These are phyloP conservation scores for Phialophora macrospora DNA, from an alignment of 2,329 filamentous ascomycete species.

Conservation along the genomic window DNA sequence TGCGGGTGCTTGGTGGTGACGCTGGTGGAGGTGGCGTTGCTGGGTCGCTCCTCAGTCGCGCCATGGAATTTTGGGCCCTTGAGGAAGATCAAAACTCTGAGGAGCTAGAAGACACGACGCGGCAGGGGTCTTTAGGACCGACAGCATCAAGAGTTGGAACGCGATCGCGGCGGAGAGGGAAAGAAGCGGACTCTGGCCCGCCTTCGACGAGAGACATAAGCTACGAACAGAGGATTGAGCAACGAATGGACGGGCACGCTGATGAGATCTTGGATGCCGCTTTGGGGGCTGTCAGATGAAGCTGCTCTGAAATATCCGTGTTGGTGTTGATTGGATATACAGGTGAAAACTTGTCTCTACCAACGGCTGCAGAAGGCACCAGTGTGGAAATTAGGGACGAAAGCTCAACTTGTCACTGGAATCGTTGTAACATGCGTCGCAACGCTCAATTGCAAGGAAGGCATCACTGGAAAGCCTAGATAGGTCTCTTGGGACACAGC, in stretches of 20 bases:
- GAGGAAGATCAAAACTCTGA: conserved; percentile 44
- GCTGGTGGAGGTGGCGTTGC: conserved; percentile 55
- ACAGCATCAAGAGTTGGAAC: conserved; percentile 6
- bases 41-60: conserved; percentile 51
- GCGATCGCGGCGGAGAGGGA: conserved; percentile 26
- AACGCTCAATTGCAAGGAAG: neutral
- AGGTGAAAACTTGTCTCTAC: neutral
- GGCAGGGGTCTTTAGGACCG: conserved; percentile 13
- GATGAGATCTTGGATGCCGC: conserved; percentile 49
- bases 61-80: conserved; percentile 53
- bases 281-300: conserved; percentile 37
- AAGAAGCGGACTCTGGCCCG: conserved; percentile 15
- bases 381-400: neutral
- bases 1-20: conserved; percentile 54
- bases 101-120: conserved; percentile 20
- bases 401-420: neutral
- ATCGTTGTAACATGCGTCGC: neutral
- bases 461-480: neutral
- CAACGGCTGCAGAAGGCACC: neutral
- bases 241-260: conserved; percentile 49
- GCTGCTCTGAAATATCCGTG: neutral
- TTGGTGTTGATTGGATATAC: neutral
- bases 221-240: conserved; percentile 31
- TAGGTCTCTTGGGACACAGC: neutral
- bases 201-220: conserved; percentile 14